phyloP scores from a whole-genome alignment of 331 rosid species.

The Cucumis variabilis region DNA sequence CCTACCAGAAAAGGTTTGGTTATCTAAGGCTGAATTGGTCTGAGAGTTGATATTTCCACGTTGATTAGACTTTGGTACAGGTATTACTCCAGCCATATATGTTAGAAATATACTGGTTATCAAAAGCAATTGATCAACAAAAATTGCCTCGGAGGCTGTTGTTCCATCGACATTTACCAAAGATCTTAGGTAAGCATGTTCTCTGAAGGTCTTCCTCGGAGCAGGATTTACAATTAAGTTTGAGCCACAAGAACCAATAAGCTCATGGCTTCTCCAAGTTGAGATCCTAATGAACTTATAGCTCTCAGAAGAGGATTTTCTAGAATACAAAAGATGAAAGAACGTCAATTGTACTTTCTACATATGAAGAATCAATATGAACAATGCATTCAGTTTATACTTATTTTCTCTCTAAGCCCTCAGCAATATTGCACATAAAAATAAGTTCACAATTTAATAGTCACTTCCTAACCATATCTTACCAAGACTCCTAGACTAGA shows the following conservation, averaged over 20 bases:
- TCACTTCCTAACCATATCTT: not conserved
- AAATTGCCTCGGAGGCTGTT: constrained; percentile 58
- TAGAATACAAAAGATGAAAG: constrained; percentile 36
- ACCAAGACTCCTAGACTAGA: not conserved
- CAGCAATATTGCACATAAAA: constrained; percentile 12
- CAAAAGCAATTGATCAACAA: constrained; percentile 83
- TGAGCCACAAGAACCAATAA: constrained; percentile 41
- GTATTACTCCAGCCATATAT: constrained; percentile 83
- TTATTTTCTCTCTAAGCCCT: constrained; percentile 2
- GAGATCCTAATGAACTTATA: constrained; percentile 43
- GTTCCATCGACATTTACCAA: constrained; percentile 66
- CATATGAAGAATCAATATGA: not conserved
- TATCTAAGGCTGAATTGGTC: constrained; percentile 45
- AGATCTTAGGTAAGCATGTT: constrained; percentile 63
- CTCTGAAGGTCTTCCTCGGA: constrained; percentile 43
- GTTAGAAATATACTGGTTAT: constrained; percentile 86
- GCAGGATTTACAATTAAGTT: constrained; percentile 42
- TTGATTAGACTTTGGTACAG: constrained; percentile 52
- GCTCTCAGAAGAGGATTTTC: constrained; percentile 54
- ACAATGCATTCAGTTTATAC: not conserved
- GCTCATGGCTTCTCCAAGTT: constrained; percentile 42
- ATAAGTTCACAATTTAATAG: not conserved
- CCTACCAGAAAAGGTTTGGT: constrained; percentile 87
- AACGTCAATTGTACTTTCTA: constrained; percentile 11
- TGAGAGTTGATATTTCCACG: constrained; percentile 51